Base-by-base conservation (phyloP, 129 eudicot species). In the Arctium lappa region DNA sequence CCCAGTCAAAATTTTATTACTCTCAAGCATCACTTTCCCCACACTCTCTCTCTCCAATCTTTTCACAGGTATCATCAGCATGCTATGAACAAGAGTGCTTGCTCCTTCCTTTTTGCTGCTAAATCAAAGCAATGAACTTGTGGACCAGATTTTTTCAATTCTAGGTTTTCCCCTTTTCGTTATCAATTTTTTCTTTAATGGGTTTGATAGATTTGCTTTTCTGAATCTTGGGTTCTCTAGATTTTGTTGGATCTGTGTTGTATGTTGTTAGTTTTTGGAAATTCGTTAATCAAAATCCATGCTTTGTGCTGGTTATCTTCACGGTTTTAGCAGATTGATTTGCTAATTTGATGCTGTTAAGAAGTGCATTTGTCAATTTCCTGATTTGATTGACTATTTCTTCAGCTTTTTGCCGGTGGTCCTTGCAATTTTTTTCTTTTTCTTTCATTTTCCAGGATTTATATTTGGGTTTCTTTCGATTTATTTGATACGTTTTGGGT, bases 231-330 rank as follows among this genome's bases (percentile, higher is more conserved):
- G 81, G 7, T 9, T 73, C 72, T 84, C 74, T 75, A 68, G 66
- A 60, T 78, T 84, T 78, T 76, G 34, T 50, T 86, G 88, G 87
- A 91, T 91, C 89, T 80, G 81, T 56, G 44, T 75, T 85, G 70
- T 60, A 72, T 62, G 15, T 36, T 80, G 11, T 12, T 36, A 29
- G 5, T 27, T 69, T 42, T 10, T 68, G 36, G 18, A 48, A 70
- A 46, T 44, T 83, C 53, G 34, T 72, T 63, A 63, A 75, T 74
- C 75, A 69, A 83, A 85, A 88, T 81, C 87, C 78, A 75, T 36
- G 50, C 68, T 81, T 83, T 78, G 32, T 48, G 33, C 40, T n/a
- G 48, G 39, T 63, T 62, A 31, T 63, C 5, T 50, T 38, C 8
- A 73, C 13, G 11, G 27, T 22, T 6, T 69, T 48, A 46, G 22